phyloP scores from a whole-genome alignment of 805 yeast species.

The Candida corydali region DNA sequence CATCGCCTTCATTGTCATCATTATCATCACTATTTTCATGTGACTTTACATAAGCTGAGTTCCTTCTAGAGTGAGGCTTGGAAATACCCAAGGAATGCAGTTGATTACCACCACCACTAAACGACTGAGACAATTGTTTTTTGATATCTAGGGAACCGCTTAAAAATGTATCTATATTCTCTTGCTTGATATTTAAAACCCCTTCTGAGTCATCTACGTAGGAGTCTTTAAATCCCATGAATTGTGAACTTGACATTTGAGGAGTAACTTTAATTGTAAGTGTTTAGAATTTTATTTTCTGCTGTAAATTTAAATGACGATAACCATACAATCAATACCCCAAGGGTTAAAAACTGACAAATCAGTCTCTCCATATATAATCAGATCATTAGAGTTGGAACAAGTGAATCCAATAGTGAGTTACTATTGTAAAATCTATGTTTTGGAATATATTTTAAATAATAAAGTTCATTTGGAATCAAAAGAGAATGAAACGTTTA shows the following conservation, averaged over 20 bases:
- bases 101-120: slow-evolving; percentile 14
- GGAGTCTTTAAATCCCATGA: slow-evolving; percentile 2
- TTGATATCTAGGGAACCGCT: slow-evolving; percentile 35
- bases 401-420: slow-evolving; percentile 61
- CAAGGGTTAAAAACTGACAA: slow-evolving; percentile 24
- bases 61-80: slow-evolving; percentile 36
- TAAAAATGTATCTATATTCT: slow-evolving; percentile 21
- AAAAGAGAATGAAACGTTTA: slow-evolving; percentile 54
- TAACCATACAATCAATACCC: slow-evolving; percentile 18
- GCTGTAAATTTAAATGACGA: slow-evolving; percentile 5
- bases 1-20: slow-evolving; percentile 20
- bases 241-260: slow-evolving; percentile 4
- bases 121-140: slow-evolving; percentile 38
- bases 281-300: background rate
- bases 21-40: slow-evolving; percentile 17
- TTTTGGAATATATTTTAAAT: slow-evolving; percentile 67
- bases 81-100: slow-evolving; percentile 22
- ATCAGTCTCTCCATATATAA: slow-evolving; percentile 43
- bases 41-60: slow-evolving; percentile 25
- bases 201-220: slow-evolving; percentile 7
- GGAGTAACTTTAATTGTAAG: background rate
- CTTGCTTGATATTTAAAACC: slow-evolving; percentile 26
- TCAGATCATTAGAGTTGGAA: slow-evolving; percentile 56
- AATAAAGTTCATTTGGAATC: slow-evolving; percentile 55
- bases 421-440: slow-evolving; percentile 65